A percentile compares a stretch with the other conserved stretches of the same genome.
Conservation (phyloP, 345 rosid genomes). For the Eucalyptus sp. region DNA sequence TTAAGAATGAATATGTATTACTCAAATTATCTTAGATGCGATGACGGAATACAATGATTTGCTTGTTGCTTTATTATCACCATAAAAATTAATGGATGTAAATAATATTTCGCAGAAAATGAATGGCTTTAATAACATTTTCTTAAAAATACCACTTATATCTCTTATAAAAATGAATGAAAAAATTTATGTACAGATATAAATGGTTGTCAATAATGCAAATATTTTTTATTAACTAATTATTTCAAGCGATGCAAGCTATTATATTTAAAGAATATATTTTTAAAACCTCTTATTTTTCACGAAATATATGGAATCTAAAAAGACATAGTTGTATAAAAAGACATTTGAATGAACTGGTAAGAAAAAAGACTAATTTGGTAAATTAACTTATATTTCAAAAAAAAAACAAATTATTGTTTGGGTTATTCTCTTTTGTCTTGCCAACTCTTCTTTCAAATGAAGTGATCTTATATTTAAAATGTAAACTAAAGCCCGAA, state of each 20-base stretch:
- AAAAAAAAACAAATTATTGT: background rate
- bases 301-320: background rate
- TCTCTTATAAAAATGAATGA: too few species aligned
- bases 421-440: background rate
- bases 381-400: background rate
- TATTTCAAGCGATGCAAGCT: accelerated
- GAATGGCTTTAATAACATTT: too few species aligned
- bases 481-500: background rate
- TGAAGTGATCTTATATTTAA: background rate
- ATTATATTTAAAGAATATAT: accelerated
- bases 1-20: background rate
- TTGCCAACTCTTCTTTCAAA: background rate
- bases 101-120: background rate
- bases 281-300: too few species aligned
- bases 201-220: too few species aligned
- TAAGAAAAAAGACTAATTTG: background rate
- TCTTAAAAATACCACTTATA: too few species aligned
- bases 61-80: background rate
- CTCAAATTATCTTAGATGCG: background rate
- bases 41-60: background rate
- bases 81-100: background rate
- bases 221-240: too few species aligned
- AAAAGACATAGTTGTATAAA: background rate
- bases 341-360: background rate
- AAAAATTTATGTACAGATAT: too few species aligned